Conservation (phyloP, 1,284 basidiomycete genomes). For the Pyrrhoderma noxium region DNA sequence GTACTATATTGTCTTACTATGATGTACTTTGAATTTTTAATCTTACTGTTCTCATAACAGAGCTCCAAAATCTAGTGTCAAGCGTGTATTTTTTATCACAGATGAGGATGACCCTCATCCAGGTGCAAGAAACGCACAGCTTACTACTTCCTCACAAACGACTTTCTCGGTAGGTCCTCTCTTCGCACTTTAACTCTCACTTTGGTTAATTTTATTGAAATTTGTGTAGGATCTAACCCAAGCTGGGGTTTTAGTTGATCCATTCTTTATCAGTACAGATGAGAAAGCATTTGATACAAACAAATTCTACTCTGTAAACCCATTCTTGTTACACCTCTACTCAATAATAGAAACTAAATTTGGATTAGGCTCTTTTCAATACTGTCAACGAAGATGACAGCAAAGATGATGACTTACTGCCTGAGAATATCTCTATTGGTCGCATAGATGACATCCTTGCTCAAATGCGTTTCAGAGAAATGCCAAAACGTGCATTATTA, state of each 20-base stretch:
- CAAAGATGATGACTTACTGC: slow-evolving; percentile 44
- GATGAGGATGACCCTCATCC: slow-evolving; percentile 73
- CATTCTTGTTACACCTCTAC: background rate
- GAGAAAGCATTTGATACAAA: slow-evolving; percentile 67
- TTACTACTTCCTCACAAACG: slow-evolving; percentile 59
- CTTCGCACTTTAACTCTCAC: background rate
- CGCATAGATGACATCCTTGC: slow-evolving; percentile 73
- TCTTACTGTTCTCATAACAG: slow-evolving; percentile 32
- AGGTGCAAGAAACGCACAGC: slow-evolving; percentile 41
- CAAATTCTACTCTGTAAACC: slow-evolving; percentile 79
- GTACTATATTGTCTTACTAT: slow-evolving; percentile 33
- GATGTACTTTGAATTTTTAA: too few relatives aligned
- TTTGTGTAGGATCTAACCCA: slow-evolving; percentile 67
- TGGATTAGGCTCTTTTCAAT: slow-evolving; percentile 51
- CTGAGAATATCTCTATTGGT: slow-evolving; percentile 61
- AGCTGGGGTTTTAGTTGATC: slow-evolving; percentile 78
- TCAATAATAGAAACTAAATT: background rate
- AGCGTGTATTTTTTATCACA: slow-evolving; percentile 89
- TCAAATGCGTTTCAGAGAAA: slow-evolving; percentile 79
- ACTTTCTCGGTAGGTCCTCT: slow-evolving; percentile 50
- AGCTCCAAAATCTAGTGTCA: slow-evolving; percentile 78
- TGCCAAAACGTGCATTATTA: slow-evolving; percentile 84
- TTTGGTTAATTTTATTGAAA: slow-evolving; percentile 10
- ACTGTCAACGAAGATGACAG: slow-evolving; percentile 39
- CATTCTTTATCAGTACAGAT: slow-evolving; percentile 82